Base-by-base conservation (phyloP, 805 yeast species). In the Blastobotrys attinorum region DNA sequence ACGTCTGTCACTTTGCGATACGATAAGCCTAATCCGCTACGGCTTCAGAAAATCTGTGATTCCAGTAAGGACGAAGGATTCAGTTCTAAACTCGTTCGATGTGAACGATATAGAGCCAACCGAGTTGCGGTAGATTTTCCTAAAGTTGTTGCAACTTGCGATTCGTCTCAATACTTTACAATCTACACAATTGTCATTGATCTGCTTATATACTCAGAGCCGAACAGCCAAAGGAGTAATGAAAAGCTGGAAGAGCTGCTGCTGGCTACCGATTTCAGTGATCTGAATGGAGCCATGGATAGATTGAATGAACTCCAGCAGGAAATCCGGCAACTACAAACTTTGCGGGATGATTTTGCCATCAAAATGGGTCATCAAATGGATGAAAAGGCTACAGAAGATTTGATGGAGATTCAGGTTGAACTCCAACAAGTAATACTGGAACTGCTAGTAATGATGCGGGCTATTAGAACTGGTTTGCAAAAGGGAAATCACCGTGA, bases 151-250 rank as follows among this genome's bases (percentile, higher is more conserved):
- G 71, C 87, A 1, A 68, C 77, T 4, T 75, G 87, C 42, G 87
- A 87, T 43, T 81, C 96, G 0, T 62, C 65, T 37, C 95, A 87
- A 56, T 89, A 85, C 58, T 70, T 70, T 49, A 70, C 87, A 0
- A 61, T 86, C 11, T 83, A 78, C 56, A 70, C 75, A 13, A 76
- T 88, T 31, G 67, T 75, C 0, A 69, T 76, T 53, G 79, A 81
- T 43, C 63, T 89, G 37, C 56, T 90, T 46, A 68, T 85, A 25
- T 86, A 85, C 57, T 69, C 76, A 4, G 95, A 86, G 51, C 95
- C 96, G 3, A 71, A 73, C 50, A 72, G 75, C 36, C 75, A 76
- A 47, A 65, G 67, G 29, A 59, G 81, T 35, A 70, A 72, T 29
- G 81, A 83, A 43, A 72, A 73, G 31, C 66, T 85, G 23, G 80